A percentile compares a stretch with the other conserved stretches of the same genome.
phyloP scores from a whole-genome alignment of 192 early-diverging fungal species.

The Backusella sp. region DNA sequence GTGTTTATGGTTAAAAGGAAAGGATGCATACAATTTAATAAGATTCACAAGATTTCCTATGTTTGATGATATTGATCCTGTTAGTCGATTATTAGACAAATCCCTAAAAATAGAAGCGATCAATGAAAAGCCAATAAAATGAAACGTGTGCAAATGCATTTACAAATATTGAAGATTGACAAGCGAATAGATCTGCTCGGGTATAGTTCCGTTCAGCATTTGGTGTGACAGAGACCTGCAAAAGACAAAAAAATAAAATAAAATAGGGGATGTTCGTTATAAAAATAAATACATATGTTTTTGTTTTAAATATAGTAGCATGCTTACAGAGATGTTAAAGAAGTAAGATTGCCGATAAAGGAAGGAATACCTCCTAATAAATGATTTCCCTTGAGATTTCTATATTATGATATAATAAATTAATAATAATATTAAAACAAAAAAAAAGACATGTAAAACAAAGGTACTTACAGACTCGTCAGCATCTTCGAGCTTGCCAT shows the following conservation, averaged over 20 bases:
- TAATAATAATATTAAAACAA: constrained; percentile 23
- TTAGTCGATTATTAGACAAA: constrained; percentile 34
- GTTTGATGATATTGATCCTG: constrained; percentile 25
- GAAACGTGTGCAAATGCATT: constrained; percentile 12
- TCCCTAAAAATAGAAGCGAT: constrained; percentile 22
- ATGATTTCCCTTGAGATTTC: constrained; percentile 14
- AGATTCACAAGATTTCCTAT: constrained; percentile 31
- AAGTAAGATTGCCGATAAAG: constrained; percentile 20
- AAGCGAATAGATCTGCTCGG: constrained; percentile 21
- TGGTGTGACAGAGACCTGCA: constrained; percentile 18
- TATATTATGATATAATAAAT: not conserved
- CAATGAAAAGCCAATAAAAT: constrained; percentile 1
- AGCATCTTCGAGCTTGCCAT: constrained; percentile 10
- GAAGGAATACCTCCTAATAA: constrained; percentile 16
- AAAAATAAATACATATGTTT: not conserved
- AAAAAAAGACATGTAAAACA: not conserved
- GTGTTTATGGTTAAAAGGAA: not conserved
- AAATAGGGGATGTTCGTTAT: not conserved
- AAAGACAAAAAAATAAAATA: not conserved
- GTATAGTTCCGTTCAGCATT: constrained; percentile 29
- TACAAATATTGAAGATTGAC: constrained; percentile 29
- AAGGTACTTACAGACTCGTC: not conserved
- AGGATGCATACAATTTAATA: constrained; percentile 27
- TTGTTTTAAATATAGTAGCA: not conserved
- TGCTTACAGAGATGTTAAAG: constrained; percentile 20